Evolutionary conservation across 306 rosid genomes (phyloP).

Genomic region (Cotoneaster glaucophyllus): DNA sequence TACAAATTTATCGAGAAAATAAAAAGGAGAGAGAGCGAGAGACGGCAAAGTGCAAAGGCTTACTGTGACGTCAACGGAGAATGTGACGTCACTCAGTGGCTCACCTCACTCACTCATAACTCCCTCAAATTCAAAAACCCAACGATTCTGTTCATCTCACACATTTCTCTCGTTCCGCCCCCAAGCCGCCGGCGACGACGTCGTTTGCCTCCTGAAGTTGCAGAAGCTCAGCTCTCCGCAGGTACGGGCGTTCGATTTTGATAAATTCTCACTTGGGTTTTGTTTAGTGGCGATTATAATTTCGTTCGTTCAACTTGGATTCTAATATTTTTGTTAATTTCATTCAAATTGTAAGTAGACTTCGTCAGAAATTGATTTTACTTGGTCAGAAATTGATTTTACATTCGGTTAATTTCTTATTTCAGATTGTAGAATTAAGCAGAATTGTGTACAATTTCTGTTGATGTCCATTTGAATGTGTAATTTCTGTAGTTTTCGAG

Average conservation of each 20-base stretch:
- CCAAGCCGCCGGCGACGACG: not conserved
- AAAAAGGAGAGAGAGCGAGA: not conserved
- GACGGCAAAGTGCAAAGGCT: not conserved
- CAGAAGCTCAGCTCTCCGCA: not conserved
- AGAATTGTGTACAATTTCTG: not conserved
- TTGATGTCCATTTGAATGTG: not conserved
- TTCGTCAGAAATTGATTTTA: not conserved
- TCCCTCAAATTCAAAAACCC: not conserved
- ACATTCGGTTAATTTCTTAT: not conserved
- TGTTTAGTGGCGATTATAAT: not conserved
- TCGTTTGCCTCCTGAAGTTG: not conserved
- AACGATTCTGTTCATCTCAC: not conserved
- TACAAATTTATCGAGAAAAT: not conserved
- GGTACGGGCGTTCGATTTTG: not conserved
- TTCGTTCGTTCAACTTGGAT: not conserved
- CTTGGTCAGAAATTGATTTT: not conserved
- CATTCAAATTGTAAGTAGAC: not conserved
- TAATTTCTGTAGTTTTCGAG: not conserved
- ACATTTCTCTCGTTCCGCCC: not conserved
- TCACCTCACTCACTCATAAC: not conserved
- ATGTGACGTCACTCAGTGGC: not conserved
- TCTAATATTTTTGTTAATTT: not conserved
- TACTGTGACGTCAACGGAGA: too few relatives aligned
- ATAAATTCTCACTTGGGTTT: not conserved
- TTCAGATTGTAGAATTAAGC: not conserved